Percentiles rank a stretch among this genome's conserved stretches.
phyloP scores from a whole-genome alignment of 768 basidiomycete species.

The Podaxis sp. region DNA sequence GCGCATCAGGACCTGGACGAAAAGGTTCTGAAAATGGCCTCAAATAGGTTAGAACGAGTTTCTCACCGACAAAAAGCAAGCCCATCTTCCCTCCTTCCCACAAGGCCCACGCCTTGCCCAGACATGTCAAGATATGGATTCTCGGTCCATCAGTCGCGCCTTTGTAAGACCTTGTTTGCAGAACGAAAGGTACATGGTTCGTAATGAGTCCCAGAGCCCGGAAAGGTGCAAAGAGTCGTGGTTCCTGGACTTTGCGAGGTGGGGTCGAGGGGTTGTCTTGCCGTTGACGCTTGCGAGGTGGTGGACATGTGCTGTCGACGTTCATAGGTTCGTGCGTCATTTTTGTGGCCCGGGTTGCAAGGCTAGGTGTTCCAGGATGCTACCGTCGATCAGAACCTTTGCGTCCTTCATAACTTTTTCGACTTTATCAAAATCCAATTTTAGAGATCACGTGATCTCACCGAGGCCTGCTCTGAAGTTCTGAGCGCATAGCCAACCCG shows the following conservation, averaged over 20 bases:
- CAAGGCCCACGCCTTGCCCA: constrained; percentile 89
- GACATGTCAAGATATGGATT: constrained; percentile 80
- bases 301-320: constrained; percentile 25
- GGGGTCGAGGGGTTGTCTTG: constrained; percentile 27
- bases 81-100: constrained; percentile 97
- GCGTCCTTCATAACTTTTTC: background rate
- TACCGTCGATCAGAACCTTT: background rate
- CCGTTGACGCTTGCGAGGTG: constrained; percentile 53
- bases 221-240: constrained; percentile 85
- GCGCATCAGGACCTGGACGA: constrained; percentile 74
- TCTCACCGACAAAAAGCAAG: constrained; percentile 90
- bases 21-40: background rate
- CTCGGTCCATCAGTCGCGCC: constrained; percentile 82
- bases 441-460: background rate
- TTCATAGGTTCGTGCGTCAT: constrained; percentile 1
- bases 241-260: constrained; percentile 29
- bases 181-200: constrained; percentile 83
- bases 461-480: background rate
- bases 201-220: constrained; percentile 94
- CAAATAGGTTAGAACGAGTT: constrained; percentile 14
- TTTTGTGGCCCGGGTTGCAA: background rate
- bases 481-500: background rate
- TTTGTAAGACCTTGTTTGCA: constrained; percentile 84
- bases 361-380: background rate
- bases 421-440: background rate